Percentiles rank a stretch among this genome's conserved stretches.
These are phyloP conservation scores for Botrytis elliptica DNA, from an alignment of 2,329 filamentous ascomycete genomes.

Conservation along the genomic window DNA sequence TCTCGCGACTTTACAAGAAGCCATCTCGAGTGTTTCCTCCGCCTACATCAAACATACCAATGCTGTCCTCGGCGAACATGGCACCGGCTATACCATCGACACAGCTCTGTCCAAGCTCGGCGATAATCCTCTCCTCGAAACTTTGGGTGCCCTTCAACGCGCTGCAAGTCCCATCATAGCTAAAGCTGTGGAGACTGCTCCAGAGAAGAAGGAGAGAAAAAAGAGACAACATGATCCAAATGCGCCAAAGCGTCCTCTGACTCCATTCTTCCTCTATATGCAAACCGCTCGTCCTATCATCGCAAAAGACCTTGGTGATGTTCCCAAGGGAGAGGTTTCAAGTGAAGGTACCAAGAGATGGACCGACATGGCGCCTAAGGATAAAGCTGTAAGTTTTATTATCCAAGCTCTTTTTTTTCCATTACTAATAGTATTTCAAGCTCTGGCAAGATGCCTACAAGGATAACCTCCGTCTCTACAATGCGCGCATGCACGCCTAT, in stretches of 20 bases:
- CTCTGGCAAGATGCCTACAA: constrained; percentile 65
- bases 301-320: constrained; percentile 71
- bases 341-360: constrained; percentile 85
- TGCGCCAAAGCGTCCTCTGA: constrained; percentile 89
- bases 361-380: constrained; percentile 69
- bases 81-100: constrained; percentile 47
- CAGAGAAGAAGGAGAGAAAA: constrained; percentile 85
- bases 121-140: constrained; percentile 43
- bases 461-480: constrained; percentile 65
- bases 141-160: constrained; percentile 37
- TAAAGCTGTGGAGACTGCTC: constrained; percentile 49
- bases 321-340: constrained; percentile 82
- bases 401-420: not conserved
- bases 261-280: constrained; percentile 94
- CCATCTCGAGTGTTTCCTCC: constrained; percentile 75
- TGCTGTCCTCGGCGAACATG: constrained; percentile 68
- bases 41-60: constrained; percentile 90
- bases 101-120: constrained; percentile 47
- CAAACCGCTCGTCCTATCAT: constrained; percentile 83
- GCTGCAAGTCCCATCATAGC: constrained; percentile 41
- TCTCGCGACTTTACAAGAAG: constrained; percentile 74
- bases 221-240: constrained; percentile 86
- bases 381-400: constrained; percentile 59
- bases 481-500: constrained; percentile 64
- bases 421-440: constrained; percentile 25